A percentile compares a stretch with the other conserved stretches of the same genome.
Evolutionary conservation across 768 basidiomycete genomes (phyloP).

Genomic region (Pleurotus djamor): DNA sequence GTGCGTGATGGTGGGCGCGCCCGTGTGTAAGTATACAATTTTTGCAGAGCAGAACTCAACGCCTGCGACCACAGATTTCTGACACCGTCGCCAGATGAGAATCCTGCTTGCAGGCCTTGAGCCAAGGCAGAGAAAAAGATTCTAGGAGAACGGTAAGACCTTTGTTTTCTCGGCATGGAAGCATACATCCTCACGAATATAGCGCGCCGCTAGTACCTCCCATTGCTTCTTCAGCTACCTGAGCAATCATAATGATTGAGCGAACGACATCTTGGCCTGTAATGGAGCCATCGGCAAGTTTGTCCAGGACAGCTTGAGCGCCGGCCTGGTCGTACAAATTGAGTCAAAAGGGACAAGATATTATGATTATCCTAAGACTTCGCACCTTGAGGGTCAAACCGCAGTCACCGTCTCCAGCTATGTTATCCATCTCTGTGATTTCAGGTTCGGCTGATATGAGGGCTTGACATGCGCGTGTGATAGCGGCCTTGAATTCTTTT

Average conservation of each 20-base stretch:
- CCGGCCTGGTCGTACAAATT: slow-evolving; percentile 45
- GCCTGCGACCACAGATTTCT: slow-evolving; percentile 54
- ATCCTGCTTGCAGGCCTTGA: slow-evolving; percentile 55
- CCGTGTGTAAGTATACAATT: slow-evolving; percentile 80
- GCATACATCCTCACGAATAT: slow-evolving; percentile 66
- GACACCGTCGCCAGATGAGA: slow-evolving; percentile 4
- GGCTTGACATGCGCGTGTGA: slow-evolving; percentile 60
- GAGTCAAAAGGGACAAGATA: background rate
- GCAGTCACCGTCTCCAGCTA: slow-evolving; percentile 86
- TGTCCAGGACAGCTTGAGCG: slow-evolving; percentile 63
- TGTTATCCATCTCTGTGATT: slow-evolving; percentile 87
- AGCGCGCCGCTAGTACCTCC: slow-evolving; percentile 90
- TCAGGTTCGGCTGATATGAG: slow-evolving; percentile 81
- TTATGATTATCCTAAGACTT: background rate
- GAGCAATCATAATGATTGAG: slow-evolving; percentile 65
- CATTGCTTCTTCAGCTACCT: slow-evolving; percentile 81
- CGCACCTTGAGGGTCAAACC: slow-evolving; percentile 49
- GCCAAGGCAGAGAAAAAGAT: slow-evolving; percentile 92
- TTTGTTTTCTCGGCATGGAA: background rate
- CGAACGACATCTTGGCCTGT: slow-evolving; percentile 62
- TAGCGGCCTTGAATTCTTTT: slow-evolving; percentile 46
- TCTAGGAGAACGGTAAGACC: slow-evolving; percentile 36
- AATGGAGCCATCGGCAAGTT: slow-evolving; percentile 53
- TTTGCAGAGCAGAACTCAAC: slow-evolving; percentile 52
- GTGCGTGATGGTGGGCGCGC: slow-evolving; percentile 90